Evolutionary conservation across 805 yeast genomes (phyloP), one percentile per base, ranked within the genome.

Genomic region (Lipomyces yamadae): DNA sequence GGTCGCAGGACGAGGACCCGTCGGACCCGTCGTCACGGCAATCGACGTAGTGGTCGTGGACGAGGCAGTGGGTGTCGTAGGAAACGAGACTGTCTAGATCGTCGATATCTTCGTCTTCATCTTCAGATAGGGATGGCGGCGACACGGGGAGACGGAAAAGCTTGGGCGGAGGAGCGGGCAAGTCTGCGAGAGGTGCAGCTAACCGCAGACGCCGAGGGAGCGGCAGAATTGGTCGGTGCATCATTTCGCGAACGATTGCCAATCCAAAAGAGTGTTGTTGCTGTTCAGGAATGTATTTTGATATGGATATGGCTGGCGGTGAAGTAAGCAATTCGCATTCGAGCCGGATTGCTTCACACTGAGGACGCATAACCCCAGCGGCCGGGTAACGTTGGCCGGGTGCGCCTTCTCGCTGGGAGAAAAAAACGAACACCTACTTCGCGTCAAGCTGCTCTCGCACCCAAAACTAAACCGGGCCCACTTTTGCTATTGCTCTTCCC

Each of bases 201-300:
- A 4, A 42, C 35, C 67, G 58, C 37, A 65, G 61, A 55, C 62
- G 61, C 50, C 62, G 54, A 8, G 70, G 70, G 53, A 64, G 64
- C 60, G 70, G 70, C 62, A 60, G 60, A 37, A 66, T 66, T n/a
- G 62, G 64, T 30, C 70, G 62, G 30, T 57, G 53, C 67, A 60
- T 60, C 10, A 35, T 15, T 18, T 24, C 39, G 48, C 18, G 48
- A 24, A 42, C 39, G 29, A 32, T 13, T n/a, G 56, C 7, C n/a
- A 13, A n/a, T 29, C 34, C 24, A 42, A 24, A n/a, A 42, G 18
- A 42, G 48, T 42, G 48, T n/a, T 13, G 48, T 42, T 42, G 48
- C 5, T 24, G 24, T 24, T 24, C 24, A 24, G 24, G 24, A 24
- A 24, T 24, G 24, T 24, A 24, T 24, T 24, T 24, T 24, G 24